A percentile compares a stretch with the other conserved stretches of the same genome.
phyloP scores from a whole-genome alignment of 208 protist species.

The Leishmania martiniquensis region DNA sequence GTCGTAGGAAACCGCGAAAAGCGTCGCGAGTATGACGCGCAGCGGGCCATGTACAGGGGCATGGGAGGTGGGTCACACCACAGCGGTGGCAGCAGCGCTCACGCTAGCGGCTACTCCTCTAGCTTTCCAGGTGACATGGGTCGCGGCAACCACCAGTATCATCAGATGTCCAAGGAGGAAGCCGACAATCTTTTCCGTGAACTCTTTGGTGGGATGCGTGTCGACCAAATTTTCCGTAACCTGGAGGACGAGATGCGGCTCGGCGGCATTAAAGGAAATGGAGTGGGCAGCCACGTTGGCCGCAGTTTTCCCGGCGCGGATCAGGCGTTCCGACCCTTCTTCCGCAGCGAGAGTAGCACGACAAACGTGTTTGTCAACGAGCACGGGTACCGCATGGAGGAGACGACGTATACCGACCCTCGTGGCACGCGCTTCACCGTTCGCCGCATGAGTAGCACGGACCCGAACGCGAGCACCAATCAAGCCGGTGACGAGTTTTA shows the following conservation, averaged over 20 bases:
- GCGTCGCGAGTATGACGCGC: constrained; percentile 78
- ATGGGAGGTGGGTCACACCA: constrained; percentile 24
- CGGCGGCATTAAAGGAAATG: constrained; percentile 30
- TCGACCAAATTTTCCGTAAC: constrained; percentile 88
- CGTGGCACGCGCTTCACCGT: constrained; percentile 73
- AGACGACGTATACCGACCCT: constrained; percentile 71
- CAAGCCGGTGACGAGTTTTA: constrained; percentile 66
- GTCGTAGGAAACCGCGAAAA: constrained; percentile 79
- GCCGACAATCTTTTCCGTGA: constrained; percentile 85
- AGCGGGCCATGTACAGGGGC: constrained; percentile 38
- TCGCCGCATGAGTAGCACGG: constrained; percentile 54
- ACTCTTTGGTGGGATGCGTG: constrained; percentile 84
- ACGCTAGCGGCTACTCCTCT: background rate
- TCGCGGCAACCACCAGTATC: constrained; percentile 45
- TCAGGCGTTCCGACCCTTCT: constrained; percentile 73
- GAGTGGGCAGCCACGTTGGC: constrained; percentile 40
- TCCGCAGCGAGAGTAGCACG: constrained; percentile 44
- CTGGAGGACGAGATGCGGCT: constrained; percentile 80
- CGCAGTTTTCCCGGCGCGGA: constrained; percentile 38
- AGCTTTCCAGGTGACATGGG: constrained; percentile 23
- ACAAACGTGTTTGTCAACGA: constrained; percentile 64
- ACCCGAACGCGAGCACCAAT: constrained; percentile 78
- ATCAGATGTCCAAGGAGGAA: constrained; percentile 89
- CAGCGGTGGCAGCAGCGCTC: constrained; percentile 8
- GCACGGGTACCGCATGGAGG: constrained; percentile 86